phyloP scores from a whole-genome alignment of 73 alveolate genomes.

The Symbiodinium pilosum region DNA sequence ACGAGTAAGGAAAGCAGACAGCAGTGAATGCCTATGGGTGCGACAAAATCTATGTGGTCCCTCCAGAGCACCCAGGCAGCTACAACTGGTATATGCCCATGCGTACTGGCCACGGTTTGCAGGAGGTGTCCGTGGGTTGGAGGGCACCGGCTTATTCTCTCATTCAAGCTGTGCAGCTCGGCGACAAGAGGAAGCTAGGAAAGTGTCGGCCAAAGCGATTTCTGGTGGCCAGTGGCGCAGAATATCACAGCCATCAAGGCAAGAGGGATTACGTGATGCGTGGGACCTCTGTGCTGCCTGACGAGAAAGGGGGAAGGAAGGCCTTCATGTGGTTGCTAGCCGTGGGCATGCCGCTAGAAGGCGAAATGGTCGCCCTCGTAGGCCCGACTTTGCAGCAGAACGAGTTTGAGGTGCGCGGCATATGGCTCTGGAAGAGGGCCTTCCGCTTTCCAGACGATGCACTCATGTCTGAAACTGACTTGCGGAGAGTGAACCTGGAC shows the following conservation, averaged over 20 bases:
- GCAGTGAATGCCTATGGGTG: neutral
- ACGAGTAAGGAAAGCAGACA: too few species aligned
- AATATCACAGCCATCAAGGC: slow-evolving; percentile 32
- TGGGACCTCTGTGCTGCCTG: slow-evolving; percentile 63
- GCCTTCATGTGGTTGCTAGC: slow-evolving; percentile 89
- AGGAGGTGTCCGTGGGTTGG: slow-evolving; percentile 29
- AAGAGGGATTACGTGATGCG: slow-evolving; percentile 28
- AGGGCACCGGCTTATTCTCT: slow-evolving; percentile 37
- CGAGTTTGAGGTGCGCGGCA: slow-evolving; percentile 6
- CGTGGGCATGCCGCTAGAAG: slow-evolving; percentile 65
- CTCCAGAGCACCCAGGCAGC: slow-evolving; percentile 21
- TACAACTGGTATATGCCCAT: slow-evolving; percentile 77
- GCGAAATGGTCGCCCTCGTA: slow-evolving; percentile 57
- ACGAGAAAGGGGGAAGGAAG: slow-evolving; percentile 27
- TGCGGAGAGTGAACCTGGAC: slow-evolving; percentile 25
- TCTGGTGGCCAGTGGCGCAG: slow-evolving; percentile 72
- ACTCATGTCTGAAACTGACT: neutral
- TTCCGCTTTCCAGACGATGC: slow-evolving; percentile 35
- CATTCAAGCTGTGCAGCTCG: neutral
- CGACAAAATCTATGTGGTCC: neutral
- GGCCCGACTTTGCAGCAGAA: neutral
- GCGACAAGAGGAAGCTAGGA: neutral
- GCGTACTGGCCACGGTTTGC: slow-evolving; percentile 3
- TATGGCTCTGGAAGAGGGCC: slow-evolving; percentile 27
- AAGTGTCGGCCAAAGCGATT: slow-evolving; percentile 84